phyloP scores from a whole-genome alignment of 208 protist species.

The Crithidia acanthocephali region DNA sequence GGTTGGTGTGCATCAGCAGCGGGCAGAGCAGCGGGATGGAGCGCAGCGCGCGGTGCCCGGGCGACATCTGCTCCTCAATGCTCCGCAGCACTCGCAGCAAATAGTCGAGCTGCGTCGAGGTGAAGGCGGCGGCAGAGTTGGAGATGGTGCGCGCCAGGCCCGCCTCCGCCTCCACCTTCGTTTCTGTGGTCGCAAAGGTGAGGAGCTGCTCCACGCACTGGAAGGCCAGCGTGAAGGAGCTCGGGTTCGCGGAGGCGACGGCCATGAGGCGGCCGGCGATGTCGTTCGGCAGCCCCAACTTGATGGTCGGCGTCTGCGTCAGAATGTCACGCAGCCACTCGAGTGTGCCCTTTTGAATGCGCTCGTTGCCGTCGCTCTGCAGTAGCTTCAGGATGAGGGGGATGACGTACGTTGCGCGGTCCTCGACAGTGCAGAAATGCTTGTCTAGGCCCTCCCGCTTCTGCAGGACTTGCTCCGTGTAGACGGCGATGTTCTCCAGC shows the following conservation, averaged over 20 bases:
- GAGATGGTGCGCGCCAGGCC: slow-evolving; percentile 23
- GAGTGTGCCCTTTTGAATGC: slow-evolving; percentile 31
- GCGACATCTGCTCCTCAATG: slow-evolving; percentile 34
- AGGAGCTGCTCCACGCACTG: slow-evolving; percentile 48
- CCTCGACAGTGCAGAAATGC: slow-evolving; percentile 40
- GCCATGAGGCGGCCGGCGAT: slow-evolving; percentile 34
- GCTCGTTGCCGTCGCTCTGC: slow-evolving; percentile 33
- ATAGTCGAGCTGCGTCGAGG: slow-evolving; percentile 19
- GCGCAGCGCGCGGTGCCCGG: slow-evolving; percentile 42
- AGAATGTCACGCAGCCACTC: slow-evolving; percentile 32
- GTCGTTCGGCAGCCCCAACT: slow-evolving; percentile 22
- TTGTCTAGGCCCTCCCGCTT: slow-evolving; percentile 38
- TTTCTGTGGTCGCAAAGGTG: slow-evolving; percentile 26
- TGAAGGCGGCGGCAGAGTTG: slow-evolving; percentile 14
- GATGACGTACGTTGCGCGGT: slow-evolving; percentile 36
- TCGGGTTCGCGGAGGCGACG: slow-evolving; percentile 16
- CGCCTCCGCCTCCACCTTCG: slow-evolving; percentile 35
- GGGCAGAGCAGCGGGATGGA: slow-evolving; percentile 53
- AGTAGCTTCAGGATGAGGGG: slow-evolving; percentile 53
- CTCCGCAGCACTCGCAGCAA: slow-evolving; percentile 37
- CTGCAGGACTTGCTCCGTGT: slow-evolving; percentile 55
- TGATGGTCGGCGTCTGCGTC: slow-evolving; percentile 25
- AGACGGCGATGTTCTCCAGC: slow-evolving; percentile 26
- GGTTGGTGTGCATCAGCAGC: slow-evolving; percentile 40
- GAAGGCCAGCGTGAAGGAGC: slow-evolving; percentile 27